Percentiles rank a stretch among this genome's conserved stretches.
phyloP scores from a whole-genome alignment of 1,284 basidiomycete genomes.

The Ceratobasidium sp. region DNA sequence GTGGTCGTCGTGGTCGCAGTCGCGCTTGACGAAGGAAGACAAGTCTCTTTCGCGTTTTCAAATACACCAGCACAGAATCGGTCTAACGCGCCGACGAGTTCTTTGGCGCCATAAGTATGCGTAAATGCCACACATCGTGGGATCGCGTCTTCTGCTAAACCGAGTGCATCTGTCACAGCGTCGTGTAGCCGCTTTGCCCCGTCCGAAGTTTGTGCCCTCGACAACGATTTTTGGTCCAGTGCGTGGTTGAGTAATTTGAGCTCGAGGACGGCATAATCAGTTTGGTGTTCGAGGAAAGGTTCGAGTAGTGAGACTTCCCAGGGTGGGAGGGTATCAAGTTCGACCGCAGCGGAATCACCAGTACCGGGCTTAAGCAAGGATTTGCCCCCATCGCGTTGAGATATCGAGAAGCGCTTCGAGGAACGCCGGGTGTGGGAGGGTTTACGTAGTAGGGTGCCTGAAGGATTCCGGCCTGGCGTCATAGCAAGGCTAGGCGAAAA shows the following conservation, averaged over 20 bases:
- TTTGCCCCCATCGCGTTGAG: constrained; percentile 57
- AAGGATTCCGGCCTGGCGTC: constrained; percentile 20
- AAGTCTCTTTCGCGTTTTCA: constrained; percentile 69
- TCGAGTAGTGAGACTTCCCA: constrained; percentile 94
- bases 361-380: constrained; percentile 40
- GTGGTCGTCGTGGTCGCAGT: constrained; percentile 49
- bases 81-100: constrained; percentile 80
- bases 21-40: constrained; percentile 60
- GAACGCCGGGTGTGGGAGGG: constrained; percentile 53
- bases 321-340: constrained; percentile 54
- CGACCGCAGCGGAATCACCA: constrained; percentile 16
- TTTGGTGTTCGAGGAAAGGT: constrained; percentile 90
- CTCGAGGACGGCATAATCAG: constrained; percentile 84
- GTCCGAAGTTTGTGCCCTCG: constrained; percentile 62
- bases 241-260: constrained; percentile 71
- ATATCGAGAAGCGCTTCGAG: constrained; percentile 53
- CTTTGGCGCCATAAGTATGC: constrained; percentile 84
- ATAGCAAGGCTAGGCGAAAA: constrained; percentile 49
- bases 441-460: constrained; percentile 45
- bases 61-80: constrained; percentile 76
- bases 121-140: constrained; percentile 82
- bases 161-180: constrained; percentile 77
- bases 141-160: constrained; percentile 83
- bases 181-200: constrained; percentile 78
- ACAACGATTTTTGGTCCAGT: constrained; percentile 57